Evolutionary conservation across 2,329 filamentous ascomycete genomes (phyloP), one percentile per base, ranked within the genome.

Genomic region (Coniochaeta ligniaria): DNA sequence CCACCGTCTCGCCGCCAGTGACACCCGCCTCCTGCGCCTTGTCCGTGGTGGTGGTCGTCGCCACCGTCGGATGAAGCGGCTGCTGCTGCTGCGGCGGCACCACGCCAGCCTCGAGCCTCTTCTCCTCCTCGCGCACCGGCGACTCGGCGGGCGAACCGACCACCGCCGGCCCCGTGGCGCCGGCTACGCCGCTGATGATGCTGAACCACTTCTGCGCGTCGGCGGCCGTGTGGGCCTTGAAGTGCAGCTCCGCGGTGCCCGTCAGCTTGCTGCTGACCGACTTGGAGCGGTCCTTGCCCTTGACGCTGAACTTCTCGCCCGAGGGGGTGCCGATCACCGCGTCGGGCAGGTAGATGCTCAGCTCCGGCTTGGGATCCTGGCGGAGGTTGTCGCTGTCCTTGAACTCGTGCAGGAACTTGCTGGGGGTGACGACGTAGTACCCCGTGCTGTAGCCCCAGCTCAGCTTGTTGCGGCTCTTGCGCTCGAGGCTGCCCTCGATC

Each of bases 351-450:
- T 94, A 98, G 66, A 99, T 85, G 16, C 90, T 95, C 45, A 95
- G 80, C 72, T 99, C 94, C 0, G 95, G 94, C 60, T 83, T 81
- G 11, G 92, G 91, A 63, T 96, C 91, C 68, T 85, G 76, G 56
- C 82, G 80, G 58, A 82, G 66, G 69, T 86, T 83, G 69, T 98
- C 94, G 71, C 91, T 89, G 70, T 96, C 92, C 77, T 96, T 96
- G 82, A 96, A 99, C 75, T 97, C 93, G 77, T 99, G 95, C 61
- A 99, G 78, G 76, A 89, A 99, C 70, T 91, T 92, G 61, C 90
- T 84, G 0, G 92, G 90, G 0, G 92, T 96, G 56, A 98, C 86
- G 60, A 95, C 94, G 71, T 96, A 99, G 80, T 96, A 96, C 60
- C 84, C 86, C 0, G 90, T 85, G 64, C 86, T 87, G 75, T 91